Evolutionary conservation across 2,329 filamentous ascomycete species (phyloP).

Genomic region (Colletotrichum tofieldiae): DNA sequence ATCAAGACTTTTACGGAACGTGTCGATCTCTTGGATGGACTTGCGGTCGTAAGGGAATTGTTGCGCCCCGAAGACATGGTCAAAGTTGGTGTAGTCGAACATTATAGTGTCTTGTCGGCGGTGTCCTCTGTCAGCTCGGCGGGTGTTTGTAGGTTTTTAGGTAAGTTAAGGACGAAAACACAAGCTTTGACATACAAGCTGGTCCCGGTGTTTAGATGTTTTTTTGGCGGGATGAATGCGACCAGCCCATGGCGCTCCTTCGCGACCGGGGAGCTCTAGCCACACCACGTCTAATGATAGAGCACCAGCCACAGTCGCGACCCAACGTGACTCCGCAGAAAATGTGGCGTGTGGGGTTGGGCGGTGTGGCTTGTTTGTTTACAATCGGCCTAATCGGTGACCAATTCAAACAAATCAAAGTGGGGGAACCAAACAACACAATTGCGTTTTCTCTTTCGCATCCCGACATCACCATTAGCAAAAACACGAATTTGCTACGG

Average conservation of each 20-base stretch:
- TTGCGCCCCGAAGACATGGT: constrained; percentile 76
- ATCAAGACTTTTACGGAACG: constrained; percentile 77
- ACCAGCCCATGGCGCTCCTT: background rate
- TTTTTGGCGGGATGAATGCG: constrained; percentile 4
- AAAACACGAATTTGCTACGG: constrained; percentile 12
- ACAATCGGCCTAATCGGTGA: constrained; percentile 43
- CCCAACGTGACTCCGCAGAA: constrained; percentile 12
- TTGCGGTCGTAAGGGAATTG: constrained; percentile 75
- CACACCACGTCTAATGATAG: background rate
- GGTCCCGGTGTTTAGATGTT: background rate
- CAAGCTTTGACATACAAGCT: background rate
- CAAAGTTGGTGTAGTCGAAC: constrained; percentile 77
- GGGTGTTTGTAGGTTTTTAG: background rate
- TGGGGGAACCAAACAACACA: constrained; percentile 41
- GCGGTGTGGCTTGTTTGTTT: constrained; percentile 44
- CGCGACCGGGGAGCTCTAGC: constrained; percentile 22
- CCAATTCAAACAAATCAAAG: constrained; percentile 43
- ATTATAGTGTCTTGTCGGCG: constrained; percentile 56
- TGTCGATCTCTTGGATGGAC: constrained; percentile 74
- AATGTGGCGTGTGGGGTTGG: background rate
- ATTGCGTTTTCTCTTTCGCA: constrained; percentile 26
- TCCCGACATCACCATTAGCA: constrained; percentile 15
- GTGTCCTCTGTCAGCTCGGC: background rate
- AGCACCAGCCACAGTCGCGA: constrained; percentile 37
- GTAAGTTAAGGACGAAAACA: background rate